phyloP scores from a whole-genome alignment of 2,329 filamentous ascomycete genomes.

The Fusarium sp. region DNA sequence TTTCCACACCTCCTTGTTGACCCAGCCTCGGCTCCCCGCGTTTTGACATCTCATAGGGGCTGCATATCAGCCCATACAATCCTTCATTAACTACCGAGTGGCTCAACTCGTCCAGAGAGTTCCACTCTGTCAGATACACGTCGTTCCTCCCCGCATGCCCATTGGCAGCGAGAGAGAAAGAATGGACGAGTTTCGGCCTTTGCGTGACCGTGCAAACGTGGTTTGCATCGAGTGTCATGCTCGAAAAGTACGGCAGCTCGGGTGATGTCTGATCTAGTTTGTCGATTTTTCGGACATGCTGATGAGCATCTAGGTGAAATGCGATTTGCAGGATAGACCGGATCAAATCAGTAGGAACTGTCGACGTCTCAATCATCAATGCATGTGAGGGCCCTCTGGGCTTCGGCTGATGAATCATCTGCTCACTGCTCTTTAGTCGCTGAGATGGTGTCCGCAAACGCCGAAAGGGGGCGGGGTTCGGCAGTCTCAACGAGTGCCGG shows the following conservation, averaged over 20 bases:
- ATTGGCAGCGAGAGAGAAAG: neutral
- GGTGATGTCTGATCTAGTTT: neutral
- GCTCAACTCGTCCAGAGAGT: neutral
- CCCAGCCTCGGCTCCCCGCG: neutral
- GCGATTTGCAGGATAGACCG: conserved; percentile 13
- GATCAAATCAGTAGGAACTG: conserved; percentile 9
- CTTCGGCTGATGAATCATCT: neutral
- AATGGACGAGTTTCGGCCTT: neutral
- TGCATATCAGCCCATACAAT: neutral
- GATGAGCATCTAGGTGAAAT: conserved; percentile 8
- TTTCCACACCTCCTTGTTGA: neutral
- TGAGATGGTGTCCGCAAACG: conserved; percentile 13
- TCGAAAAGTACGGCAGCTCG: neutral
- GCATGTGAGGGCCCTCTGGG: conserved; percentile 4
- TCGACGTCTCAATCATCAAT: neutral
- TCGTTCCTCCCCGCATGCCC: neutral
- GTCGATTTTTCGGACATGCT: neutral
- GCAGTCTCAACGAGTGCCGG: neutral
- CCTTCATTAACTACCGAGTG: neutral
- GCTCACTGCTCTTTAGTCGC: neutral
- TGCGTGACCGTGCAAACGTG: conserved; percentile 8
- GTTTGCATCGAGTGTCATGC: conserved; percentile 16
- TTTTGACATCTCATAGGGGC: neutral
- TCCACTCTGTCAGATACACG: neutral
- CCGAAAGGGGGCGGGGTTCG: neutral